These are phyloP conservation scores for Acacia acuminata DNA, from an alignment of 306 rosid genomes.

Conservation along the genomic window DNA sequence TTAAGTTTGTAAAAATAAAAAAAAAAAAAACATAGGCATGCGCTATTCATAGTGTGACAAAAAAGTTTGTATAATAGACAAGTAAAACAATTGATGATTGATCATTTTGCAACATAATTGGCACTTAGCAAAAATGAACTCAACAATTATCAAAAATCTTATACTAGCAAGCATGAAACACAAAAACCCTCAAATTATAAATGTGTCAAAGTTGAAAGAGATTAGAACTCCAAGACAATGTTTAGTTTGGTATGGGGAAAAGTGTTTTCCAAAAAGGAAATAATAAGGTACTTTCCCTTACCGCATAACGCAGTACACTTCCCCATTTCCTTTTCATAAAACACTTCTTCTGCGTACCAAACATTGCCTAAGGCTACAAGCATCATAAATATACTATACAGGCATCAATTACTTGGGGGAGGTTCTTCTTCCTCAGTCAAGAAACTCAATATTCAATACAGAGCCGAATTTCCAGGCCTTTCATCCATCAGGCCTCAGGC, in stretches of 20 bases:
- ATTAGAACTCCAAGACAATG: too few relatives aligned
- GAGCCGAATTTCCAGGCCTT: not conserved
- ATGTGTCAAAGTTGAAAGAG: too few relatives aligned
- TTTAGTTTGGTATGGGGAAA: not conserved
- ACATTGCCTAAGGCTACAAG: not conserved
- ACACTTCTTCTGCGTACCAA: not conserved
- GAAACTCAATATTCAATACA: not conserved
- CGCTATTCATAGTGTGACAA: not conserved
- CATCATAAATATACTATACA: not conserved
- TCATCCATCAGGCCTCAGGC: not conserved
- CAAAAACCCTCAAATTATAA: too few relatives aligned
- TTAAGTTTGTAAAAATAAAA: too few relatives aligned
- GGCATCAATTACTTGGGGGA: too few relatives aligned
- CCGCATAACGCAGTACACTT: not conserved
- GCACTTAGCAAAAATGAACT: not conserved
- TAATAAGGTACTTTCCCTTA: too few relatives aligned
- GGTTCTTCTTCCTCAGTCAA: not conserved
- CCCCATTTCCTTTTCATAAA: not conserved
- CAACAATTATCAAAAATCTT: not conserved
- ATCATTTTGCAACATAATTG: not conserved
- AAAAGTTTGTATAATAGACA: not conserved
- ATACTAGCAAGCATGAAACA: not conserved
- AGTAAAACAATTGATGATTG: not conserved
- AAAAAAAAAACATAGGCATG: not conserved
- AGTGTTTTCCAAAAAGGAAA: not conserved